These are phyloP conservation scores for Phoenix dactylifera DNA, from an alignment of 176 grass and related monocot genomes.

Conservation along the genomic window DNA sequence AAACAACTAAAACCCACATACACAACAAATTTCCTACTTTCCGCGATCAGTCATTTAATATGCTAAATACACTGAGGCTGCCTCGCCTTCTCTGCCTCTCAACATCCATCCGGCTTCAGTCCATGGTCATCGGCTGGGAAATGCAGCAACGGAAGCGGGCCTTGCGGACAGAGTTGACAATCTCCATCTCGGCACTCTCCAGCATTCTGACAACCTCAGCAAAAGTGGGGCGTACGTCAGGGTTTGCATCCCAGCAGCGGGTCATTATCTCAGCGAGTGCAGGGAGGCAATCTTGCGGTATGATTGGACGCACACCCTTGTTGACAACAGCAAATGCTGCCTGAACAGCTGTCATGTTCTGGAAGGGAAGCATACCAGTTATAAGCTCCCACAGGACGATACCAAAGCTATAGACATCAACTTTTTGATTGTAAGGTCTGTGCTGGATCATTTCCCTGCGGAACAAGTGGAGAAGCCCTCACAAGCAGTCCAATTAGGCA, in stretches of 20 bases:
- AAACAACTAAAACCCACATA: conserved; percentile 10
- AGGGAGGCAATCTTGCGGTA: conserved; percentile 50
- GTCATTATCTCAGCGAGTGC: conserved; percentile 54
- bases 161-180: conserved; percentile 47
- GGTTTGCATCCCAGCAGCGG: conserved; percentile 57
- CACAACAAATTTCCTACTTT: conserved; percentile 8
- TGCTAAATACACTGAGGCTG: conserved; percentile 1
- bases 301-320: conserved; percentile 32
- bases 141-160: conserved; percentile 75
- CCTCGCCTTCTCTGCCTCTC: conserved; percentile 3
- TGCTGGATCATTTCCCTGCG: conserved; percentile 85
- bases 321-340: conserved; percentile 27
- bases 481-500: too few relatives aligned
- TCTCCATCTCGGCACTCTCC: conserved; percentile 45
- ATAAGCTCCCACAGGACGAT: conserved; percentile 76
- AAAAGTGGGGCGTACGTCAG: conserved; percentile 50
- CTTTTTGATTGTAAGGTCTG: conserved; percentile 70
- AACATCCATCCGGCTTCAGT: conserved; percentile 23
- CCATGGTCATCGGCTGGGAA: conserved; percentile 52
- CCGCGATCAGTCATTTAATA: background rate
- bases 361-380: conserved; percentile 58
- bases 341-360: conserved; percentile 79
- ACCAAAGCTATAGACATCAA: conserved; percentile 74
- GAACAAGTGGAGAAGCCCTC: background rate
- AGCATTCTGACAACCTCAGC: conserved; percentile 57